Conservation (phyloP, 352 stramenopile genomes). For the Globisporangium spiculum region DNA sequence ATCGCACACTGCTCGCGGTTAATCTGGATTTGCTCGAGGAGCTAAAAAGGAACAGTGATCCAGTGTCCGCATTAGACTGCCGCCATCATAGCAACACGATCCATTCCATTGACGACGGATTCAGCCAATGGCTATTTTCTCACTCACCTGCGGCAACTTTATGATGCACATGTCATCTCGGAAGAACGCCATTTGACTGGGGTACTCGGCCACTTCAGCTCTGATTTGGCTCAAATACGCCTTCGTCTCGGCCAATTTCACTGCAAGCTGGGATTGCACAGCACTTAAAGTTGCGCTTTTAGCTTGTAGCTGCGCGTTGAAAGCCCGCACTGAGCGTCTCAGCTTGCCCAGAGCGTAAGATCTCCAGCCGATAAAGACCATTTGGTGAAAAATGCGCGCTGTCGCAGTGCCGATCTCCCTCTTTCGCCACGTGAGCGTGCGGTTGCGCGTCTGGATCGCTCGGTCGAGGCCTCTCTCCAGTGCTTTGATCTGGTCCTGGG, state of each 20-base stretch:
- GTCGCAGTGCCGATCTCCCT: slow-evolving; percentile 12
- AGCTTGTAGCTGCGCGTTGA: neutral
- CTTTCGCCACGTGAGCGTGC: slow-evolving; percentile 32
- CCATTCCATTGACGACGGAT: neutral
- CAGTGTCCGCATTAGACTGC: neutral
- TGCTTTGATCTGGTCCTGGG: slow-evolving; percentile 18
- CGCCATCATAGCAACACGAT: too few relatives aligned
- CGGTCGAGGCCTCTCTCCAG: slow-evolving; percentile 22
- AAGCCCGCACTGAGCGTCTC: neutral
- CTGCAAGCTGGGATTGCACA: neutral
- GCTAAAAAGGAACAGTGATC: neutral
- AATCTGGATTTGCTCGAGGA: slow-evolving; percentile 8
- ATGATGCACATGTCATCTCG: slow-evolving; percentile 19
- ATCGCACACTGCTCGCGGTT: slow-evolving; percentile 25
- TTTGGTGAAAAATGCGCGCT: slow-evolving; percentile 2
- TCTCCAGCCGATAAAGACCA: slow-evolving; percentile 33
- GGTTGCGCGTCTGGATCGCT: slow-evolving; percentile 31
- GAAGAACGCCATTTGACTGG: slow-evolving; percentile 9
- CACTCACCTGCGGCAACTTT: slow-evolving; percentile 15
- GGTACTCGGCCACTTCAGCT: neutral
- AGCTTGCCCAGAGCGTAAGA: slow-evolving; percentile 6
- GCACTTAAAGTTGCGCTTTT: neutral
- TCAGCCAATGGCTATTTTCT: neutral
- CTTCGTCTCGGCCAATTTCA: neutral
- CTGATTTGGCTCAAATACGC: slow-evolving; percentile 3